Evolutionary conservation across 768 basidiomycete genomes (phyloP), one percentile per base, ranked within the genome.

Genomic region (Boletellus ananiceps): DNA sequence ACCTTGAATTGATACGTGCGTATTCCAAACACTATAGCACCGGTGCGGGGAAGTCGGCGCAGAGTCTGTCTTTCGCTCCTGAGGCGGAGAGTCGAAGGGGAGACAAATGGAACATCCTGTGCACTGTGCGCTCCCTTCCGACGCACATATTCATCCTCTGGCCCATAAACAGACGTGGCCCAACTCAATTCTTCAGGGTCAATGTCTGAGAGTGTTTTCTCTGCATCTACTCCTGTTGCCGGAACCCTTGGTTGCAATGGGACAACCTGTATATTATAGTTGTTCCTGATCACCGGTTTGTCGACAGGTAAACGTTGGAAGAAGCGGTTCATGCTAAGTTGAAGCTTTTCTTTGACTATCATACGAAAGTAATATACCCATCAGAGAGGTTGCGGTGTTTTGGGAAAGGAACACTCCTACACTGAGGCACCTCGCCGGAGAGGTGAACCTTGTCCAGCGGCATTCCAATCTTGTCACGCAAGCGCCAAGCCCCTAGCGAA

Each of bases 401-500:
- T 19, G 21, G 19, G 19, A 19, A 40, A 51, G 19, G 21, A 48
- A 23, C 4, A n/a, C 1, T 51, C 82, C 63, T 65, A 84, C 86
- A 89, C 64, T 79, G 80, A 19, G 88, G 86, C 15, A 91, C 88
- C 48, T 82, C 68, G 16, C 88, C 87, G 9, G 57, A 29, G 37
- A 61, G 39, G 34, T 90, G 88, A 44, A 90, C 88, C 49, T 87
- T 80, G 37, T 87, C 84, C 35, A 90, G 69, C 13, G 80, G 74
- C 59, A 83, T 70, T 9, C 88, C 89, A 45, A 87, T 79, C 70
- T 91, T 90, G 67, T 89, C 88, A 51, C 77, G 64, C 69, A 90
- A 74, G n/a, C 87, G 77, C 88, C 88, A 91, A 52, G 78, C 82
- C 8, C 88, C 88, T 86, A 39, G 14, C 32, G 35, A 5, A 13